These are phyloP conservation scores for Trifolium subterraneum DNA, from an alignment of 306 rosid genomes.

Conservation along the genomic window DNA sequence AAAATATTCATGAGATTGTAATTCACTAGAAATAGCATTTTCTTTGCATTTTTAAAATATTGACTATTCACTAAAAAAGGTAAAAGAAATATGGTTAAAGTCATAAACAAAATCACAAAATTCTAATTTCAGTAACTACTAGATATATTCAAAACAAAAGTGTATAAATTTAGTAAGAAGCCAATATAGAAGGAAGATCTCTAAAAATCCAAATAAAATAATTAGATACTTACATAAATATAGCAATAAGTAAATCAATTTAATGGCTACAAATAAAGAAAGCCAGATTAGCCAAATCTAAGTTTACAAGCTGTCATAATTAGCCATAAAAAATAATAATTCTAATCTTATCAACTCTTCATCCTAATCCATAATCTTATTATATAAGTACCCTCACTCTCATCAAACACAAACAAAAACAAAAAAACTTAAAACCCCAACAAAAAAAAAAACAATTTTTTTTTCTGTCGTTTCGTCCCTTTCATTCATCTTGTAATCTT, in stretches of 20 bases:
- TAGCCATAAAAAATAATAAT: conserved; percentile 38
- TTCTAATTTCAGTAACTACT: background rate
- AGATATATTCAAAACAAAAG: conserved; percentile 4
- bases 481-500: background rate
- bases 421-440: background rate
- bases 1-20: too few relatives aligned
- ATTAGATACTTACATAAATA: background rate
- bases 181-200: conserved; percentile 6
- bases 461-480: conserved; percentile 63
- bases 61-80: too few relatives aligned
- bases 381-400: conserved; percentile 48
- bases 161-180: background rate
- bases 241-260: conserved; percentile 18
- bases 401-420: background rate
- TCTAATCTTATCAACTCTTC: conserved; percentile 2
- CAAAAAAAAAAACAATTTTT: background rate
- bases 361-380: conserved; percentile 20
- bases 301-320: conserved; percentile 32
- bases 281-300: conserved; percentile 56
- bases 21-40: too few relatives aligned
- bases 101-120: background rate
- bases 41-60: too few relatives aligned
- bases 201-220: too few relatives aligned
- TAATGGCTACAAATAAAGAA: conserved; percentile 52
- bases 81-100: too few relatives aligned